Evolutionary conservation across 75 land plant genomes (phyloP), one percentile per base, ranked within the genome.

Genomic region (Larix kaempferi): DNA sequence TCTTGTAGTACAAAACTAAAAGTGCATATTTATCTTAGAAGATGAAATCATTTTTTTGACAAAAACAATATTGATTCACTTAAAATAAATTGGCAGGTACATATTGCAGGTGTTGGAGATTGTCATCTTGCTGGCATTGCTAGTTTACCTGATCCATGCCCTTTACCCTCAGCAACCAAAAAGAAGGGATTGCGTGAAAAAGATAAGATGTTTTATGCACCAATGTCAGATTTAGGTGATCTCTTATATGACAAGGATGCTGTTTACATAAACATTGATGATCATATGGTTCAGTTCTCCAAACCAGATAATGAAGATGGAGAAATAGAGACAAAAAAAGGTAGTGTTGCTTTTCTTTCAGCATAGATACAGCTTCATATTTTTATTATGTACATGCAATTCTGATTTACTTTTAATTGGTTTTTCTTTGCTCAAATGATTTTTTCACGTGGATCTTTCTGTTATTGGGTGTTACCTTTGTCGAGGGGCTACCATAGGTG

Each of bases 171-270:
- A 61, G 96, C 93, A 83, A 89, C 94, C 49, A 98, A 98, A 86
- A 98, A 90, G 77, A 89, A 88, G 80, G 99, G 99, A 49, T 66
- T 98, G 29, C 86, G 99, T 67, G 99, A 98, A 72, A 98, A 90
- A 71, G 99, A 98, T 55, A 95, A 93, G 75, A 88, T 98, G 23
- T 87, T 98, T 64, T 98, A 98, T 91, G 96, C 99, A 76, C 99
- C 99, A 57, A 95, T 95, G 99, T 91, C 99, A 74, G 96, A 94
- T 76, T 83, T 95, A 74, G 99, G 99, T 58, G 99, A 98, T 77
- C 91, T 98, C 75, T 82, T 98, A 1, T 95, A 95, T 85, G 99
- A 98, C 59, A 95, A 93, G 78, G 99, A 98, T 89, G 99, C 99
- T 83, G 91, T 93, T 60, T 98, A 98, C 71, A 93, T 98, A 56